Base-by-base conservation (phyloP, 2,329 filamentous ascomycete species). In the Apiospora saccharicola region DNA sequence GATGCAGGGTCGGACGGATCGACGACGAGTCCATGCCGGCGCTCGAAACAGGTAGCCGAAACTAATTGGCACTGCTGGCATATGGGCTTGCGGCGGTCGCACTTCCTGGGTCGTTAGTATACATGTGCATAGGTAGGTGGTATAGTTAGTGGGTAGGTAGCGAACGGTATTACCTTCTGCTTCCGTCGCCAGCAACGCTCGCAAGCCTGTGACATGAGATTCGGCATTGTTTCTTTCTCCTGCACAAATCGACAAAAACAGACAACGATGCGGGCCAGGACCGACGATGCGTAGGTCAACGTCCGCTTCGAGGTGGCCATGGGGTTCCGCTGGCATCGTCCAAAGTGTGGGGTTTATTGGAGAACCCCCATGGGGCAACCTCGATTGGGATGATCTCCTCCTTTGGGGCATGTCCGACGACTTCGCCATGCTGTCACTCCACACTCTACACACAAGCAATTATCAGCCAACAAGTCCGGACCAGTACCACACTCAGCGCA, bases 131-230 rank as follows among this genome's bases (percentile, higher is more conserved):
- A 37, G 6, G 5, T 37, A 10, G 37, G 37, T 53, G 30, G 69
- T 47, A 34, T 67, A n/a, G 22, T 26, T 4, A 19, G 19, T 0
- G 49, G 26, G 22, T 5, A 72, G 43, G 68, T 43, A 14, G 44
- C 24, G 24, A 41, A 57, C 67, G 46, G 5, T 12, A 57, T 67
- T 61, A 61, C 53, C 53, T 80, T 81, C 68, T 81, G 78, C 70
- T 80, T 81, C 37, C 78, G 77, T 68, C 78, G 78, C 77, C 78
- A 80, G 70, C 79, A 81, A 61, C 79, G 74, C 68, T 80, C 78
- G 68, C 79, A 80, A 10, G 79, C 79, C 69, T 80, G 78, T 7
- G 53, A 61, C 53, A 61, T 61, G 7, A 22, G 30, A n/a, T 26
- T 61, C 30, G 53, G 19, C 53, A 61, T 61, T 13, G 4, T 41